Evolutionary conservation across 1,139 yeast species (phyloP).

Genomic region (Wickerhamomyces sp.): DNA sequence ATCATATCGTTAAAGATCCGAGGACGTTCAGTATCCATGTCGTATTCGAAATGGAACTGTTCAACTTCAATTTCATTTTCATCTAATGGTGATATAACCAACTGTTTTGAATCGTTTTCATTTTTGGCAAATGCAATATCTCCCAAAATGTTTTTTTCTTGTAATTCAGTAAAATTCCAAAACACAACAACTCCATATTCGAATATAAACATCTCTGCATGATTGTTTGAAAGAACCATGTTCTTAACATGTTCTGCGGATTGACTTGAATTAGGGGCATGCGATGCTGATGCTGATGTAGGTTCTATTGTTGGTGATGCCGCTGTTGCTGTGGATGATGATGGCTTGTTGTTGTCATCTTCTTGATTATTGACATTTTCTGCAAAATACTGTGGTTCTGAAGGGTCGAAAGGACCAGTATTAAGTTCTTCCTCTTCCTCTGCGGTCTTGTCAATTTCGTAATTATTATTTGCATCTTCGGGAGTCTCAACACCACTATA

Average conservation of each 20-base stretch:
- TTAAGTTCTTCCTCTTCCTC: constrained; percentile 26
- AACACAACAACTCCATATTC: constrained; percentile 93
- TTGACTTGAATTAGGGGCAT: constrained; percentile 39
- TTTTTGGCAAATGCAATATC: constrained; percentile 78
- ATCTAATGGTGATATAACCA: constrained; percentile 70
- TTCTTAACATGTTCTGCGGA: constrained; percentile 54
- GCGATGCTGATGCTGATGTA: no score
- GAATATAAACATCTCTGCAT: constrained; percentile 88
- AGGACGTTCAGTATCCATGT: constrained; percentile 75
- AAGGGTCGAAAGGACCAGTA: constrained; percentile 47
- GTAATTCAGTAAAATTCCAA: constrained; percentile 92
- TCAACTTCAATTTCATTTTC: constrained; percentile 94
- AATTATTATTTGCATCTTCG: constrained; percentile 56
- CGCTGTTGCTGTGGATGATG: constrained; percentile 9
- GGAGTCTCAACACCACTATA: constrained; percentile 77
- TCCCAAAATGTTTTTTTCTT: constrained; percentile 89
- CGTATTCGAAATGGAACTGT: constrained; percentile 90
- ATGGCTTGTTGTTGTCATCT: no score
- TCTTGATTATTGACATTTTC: constrained; percentile 24
- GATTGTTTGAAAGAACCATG: no score
- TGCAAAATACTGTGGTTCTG: constrained; percentile 62
- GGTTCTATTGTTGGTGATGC: no score
- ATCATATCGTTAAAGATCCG: constrained; percentile 93
- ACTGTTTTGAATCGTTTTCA: constrained; percentile 28
- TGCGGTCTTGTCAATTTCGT: constrained; percentile 27